Percentiles rank a stretch among this genome's conserved stretches.
Conservation (phyloP, 2,329 filamentous ascomycete genomes). For the Claviceps capensis region DNA sequence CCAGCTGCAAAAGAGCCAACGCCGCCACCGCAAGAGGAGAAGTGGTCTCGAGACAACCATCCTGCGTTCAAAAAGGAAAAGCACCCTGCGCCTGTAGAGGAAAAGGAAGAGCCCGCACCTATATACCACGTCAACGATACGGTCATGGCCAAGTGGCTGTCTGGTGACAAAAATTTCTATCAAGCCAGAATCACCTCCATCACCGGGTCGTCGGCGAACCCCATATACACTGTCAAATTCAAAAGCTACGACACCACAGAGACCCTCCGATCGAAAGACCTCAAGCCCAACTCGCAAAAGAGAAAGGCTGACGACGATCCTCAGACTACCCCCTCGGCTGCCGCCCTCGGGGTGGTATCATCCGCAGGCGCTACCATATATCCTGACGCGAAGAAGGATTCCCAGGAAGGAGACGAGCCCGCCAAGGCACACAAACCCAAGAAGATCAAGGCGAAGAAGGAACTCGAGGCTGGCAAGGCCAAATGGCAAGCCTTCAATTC, state of each 20-base stretch:
- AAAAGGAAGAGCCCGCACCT: slow-evolving; percentile 39
- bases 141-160: slow-evolving; percentile 80
- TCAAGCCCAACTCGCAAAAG: slow-evolving; percentile 68
- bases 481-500: slow-evolving; percentile 91
- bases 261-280: slow-evolving; percentile 68
- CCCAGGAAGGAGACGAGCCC: slow-evolving; percentile 50
- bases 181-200: slow-evolving; percentile 86
- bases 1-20: slow-evolving; percentile 30
- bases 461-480: slow-evolving; percentile 77
- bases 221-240: slow-evolving; percentile 91
- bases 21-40: slow-evolving; percentile 44
- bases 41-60: slow-evolving; percentile 71
- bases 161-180: slow-evolving; percentile 83
- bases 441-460: slow-evolving; percentile 82
- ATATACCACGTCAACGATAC: slow-evolving; percentile 78
- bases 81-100: slow-evolving; percentile 25
- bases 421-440: slow-evolving; percentile 67
- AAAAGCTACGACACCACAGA: slow-evolving; percentile 80
- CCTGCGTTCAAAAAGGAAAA: slow-evolving; percentile 59
- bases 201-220: slow-evolving; percentile 79
- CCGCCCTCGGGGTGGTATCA: slow-evolving; percentile 31
- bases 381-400: slow-evolving; percentile 46
- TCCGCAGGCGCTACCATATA: slow-evolving; percentile 45
- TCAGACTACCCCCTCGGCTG: slow-evolving; percentile 34
- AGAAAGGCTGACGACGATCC: slow-evolving; percentile 80